Percentiles rank a stretch among this genome's conserved stretches.
phyloP scores from a whole-genome alignment of 176 grass and related monocot genomes.

The Carex littledalei region DNA sequence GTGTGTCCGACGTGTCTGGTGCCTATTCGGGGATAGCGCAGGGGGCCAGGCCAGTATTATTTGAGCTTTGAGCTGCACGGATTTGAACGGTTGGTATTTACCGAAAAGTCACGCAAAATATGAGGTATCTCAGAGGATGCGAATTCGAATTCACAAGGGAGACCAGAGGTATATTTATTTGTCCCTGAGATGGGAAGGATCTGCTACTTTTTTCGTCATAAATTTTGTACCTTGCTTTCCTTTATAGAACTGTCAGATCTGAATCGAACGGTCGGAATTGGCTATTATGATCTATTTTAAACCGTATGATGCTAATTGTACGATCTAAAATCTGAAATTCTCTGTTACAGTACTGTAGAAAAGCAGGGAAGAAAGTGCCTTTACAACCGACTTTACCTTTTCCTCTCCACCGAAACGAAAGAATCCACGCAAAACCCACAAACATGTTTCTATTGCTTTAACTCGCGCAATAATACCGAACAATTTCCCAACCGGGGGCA shows the following conservation, averaged over 20 bases:
- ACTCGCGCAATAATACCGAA: not conserved
- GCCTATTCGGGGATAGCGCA: too few relatives aligned
- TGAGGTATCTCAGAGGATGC: too few relatives aligned
- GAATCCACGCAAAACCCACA: conserved; percentile 9
- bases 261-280: not conserved
- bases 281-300: not conserved
- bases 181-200: not conserved
- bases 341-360: not conserved
- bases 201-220: not conserved
- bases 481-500: not conserved
- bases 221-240: not conserved
- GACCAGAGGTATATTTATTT: not conserved
- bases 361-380: not conserved
- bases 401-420: not conserved
- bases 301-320: not conserved
- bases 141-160: too few relatives aligned
- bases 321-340: not conserved
- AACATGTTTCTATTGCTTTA: not conserved
- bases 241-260: not conserved
- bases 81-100: too few relatives aligned
- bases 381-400: not conserved
- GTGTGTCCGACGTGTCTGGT: too few relatives aligned
- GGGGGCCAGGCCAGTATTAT: too few relatives aligned
- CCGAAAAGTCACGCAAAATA: too few relatives aligned
- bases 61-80: too few relatives aligned